A percentile compares a stretch with the other conserved stretches of the same genome.
These are phyloP conservation scores for Catharanthus roseus DNA, from an alignment of 257 asterid genomes.

Conservation along the genomic window DNA sequence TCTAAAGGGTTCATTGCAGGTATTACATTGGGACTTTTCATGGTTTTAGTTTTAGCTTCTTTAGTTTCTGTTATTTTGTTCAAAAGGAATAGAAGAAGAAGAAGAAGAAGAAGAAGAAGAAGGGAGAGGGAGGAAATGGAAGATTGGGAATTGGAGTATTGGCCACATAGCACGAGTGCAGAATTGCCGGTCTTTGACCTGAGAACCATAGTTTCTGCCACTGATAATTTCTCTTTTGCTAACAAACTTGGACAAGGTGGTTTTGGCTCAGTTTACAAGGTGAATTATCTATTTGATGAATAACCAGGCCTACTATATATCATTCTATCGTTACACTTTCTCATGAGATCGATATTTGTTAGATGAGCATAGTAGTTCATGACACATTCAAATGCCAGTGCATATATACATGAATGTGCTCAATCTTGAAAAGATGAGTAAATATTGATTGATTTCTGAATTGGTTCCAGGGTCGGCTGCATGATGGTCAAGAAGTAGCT, in stretches of 20 bases:
- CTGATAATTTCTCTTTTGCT: slow-evolving; percentile 14
- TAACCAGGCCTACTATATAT: too few relatives aligned
- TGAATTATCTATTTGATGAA: background rate
- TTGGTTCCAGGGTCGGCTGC: slow-evolving; percentile 21
- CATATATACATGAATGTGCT: background rate
- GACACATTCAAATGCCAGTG: too few relatives aligned
- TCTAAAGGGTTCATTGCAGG: slow-evolving; percentile 41
- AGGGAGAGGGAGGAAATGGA: slow-evolving; percentile 56
- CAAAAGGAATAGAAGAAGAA: slow-evolving; percentile 23
- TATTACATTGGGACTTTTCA: slow-evolving; percentile 26
- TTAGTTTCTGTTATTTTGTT: slow-evolving; percentile 25
- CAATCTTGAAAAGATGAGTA: background rate
- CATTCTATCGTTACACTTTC: too few relatives aligned
- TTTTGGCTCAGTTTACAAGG: slow-evolving; percentile 30
- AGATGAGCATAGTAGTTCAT: too few relatives aligned
- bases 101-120: slow-evolving; percentile 23
- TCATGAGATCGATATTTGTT: too few relatives aligned
- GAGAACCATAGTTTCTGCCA: slow-evolving; percentile 16
- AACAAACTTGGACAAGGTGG: slow-evolving; percentile 31
- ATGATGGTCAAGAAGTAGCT: slow-evolving; percentile 24
- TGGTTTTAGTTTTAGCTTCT: slow-evolving; percentile 12
- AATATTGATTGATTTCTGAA: background rate
- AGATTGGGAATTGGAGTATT: slow-evolving; percentile 79
- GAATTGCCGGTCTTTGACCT: slow-evolving; percentile 20
- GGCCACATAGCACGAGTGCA: slow-evolving; percentile 69